Conservation (phyloP, 805 yeast genomes). For the Tetrapisispora namnaoensis region DNA sequence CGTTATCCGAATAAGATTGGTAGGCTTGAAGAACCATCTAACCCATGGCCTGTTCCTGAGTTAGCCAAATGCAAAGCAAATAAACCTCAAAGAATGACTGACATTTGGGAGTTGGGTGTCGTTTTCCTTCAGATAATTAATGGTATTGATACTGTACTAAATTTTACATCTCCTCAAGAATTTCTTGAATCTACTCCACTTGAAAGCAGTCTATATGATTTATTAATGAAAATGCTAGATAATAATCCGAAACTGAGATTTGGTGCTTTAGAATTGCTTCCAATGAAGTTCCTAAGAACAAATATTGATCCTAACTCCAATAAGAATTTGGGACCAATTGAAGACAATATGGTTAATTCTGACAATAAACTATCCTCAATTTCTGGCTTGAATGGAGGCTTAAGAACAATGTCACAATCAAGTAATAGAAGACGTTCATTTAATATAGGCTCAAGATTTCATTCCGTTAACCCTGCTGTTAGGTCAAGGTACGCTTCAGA, state of each 20-base stretch:
- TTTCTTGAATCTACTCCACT: slow-evolving; percentile 40
- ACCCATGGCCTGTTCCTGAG: slow-evolving; percentile 78
- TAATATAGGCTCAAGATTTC: slow-evolving; percentile 31
- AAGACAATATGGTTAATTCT: slow-evolving; percentile 2
- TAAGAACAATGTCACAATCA: slow-evolving; percentile 20
- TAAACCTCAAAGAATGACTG: slow-evolving; percentile 68
- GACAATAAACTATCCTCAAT: slow-evolving; percentile 7
- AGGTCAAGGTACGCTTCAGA: slow-evolving; percentile 79
- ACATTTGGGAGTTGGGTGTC: slow-evolving; percentile 89
- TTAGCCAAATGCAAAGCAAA: slow-evolving; percentile 26
- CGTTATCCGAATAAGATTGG: slow-evolving; percentile 30
- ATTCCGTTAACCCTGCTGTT: slow-evolving; percentile 24
- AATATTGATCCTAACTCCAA: slow-evolving; percentile 38
- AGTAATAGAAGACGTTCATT: slow-evolving; percentile 33
- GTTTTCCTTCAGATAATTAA: slow-evolving; percentile 55
- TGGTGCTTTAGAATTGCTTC: slow-evolving; percentile 74
- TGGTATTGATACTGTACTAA: slow-evolving; percentile 47
- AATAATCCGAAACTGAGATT: slow-evolving; percentile 60
- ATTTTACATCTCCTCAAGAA: slow-evolving; percentile 52
- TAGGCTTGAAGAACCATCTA: slow-evolving; percentile 13
- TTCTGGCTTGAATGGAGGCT: slow-evolving; percentile 3
- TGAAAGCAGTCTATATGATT: slow-evolving; percentile 54
- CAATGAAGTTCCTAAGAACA: slow-evolving; percentile 72
- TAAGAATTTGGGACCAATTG: slow-evolving; percentile 20
- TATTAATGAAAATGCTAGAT: slow-evolving; percentile 57